Evolutionary conservation across 1,284 basidiomycete species (phyloP), one percentile per base, ranked within the genome.

Genomic region (Ceratobasidium sp.): DNA sequence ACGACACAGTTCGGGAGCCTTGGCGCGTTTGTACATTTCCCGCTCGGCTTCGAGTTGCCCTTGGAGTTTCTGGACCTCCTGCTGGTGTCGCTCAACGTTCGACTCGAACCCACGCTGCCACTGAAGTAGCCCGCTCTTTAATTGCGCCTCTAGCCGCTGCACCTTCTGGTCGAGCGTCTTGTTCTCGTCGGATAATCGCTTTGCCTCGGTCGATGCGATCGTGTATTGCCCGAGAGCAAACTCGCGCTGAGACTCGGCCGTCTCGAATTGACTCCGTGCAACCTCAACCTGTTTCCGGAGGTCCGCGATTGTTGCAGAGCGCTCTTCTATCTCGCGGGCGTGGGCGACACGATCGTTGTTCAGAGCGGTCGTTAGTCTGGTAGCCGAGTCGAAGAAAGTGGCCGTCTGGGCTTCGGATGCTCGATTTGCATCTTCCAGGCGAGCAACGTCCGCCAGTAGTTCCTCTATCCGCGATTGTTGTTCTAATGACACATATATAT

Each of bases 211-310:
- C 3, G 64, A 67, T n/a, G 52, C 64, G 7, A 40, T 42, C 15
- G 1, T 54, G 52, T 67, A 67, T 40, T 67, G 50, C 13, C 54
- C 38, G 27, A 40, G 27, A 13, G 64, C 50, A 8, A 25, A 22
- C 8, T 27, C 38, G 31, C 64, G 64, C 17, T 67, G 64, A 17
- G 49, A 22, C 40, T 67, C 64, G 29, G 64, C 50, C 13, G 35
- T 54, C 17, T 67, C 64, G 17, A n/a, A 42, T 25, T 55, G 64
- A 15, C 6, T 67, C 22, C 52, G 64, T n/a, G 31, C 64, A 25
- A 35, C 40, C 20, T 35, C 25, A 50, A 67, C 50, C 38, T 67
- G 35, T 4, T 54, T 38, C 31, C 34, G 43, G 25, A 67, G 40
- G 35, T 49, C 40, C 3, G 64, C 20, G 15, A 67, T 67, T 3